Evolutionary conservation across 331 rosid species (phyloP).

Genomic region (Quercus phellos): DNA sequence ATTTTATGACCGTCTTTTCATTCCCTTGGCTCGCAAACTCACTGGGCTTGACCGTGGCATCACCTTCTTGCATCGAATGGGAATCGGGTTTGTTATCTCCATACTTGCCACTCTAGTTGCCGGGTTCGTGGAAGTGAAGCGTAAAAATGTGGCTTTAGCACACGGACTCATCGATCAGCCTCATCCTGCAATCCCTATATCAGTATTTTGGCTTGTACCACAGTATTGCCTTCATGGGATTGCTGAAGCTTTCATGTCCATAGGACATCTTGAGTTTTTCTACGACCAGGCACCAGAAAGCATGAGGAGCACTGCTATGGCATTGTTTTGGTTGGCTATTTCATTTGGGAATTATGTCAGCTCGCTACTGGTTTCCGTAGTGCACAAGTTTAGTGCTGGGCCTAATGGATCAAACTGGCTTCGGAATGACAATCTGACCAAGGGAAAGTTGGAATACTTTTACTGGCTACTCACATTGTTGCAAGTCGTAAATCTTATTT

Average conservation of each 20-base stretch:
- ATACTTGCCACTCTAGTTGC: conserved; percentile 64
- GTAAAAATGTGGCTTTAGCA: conserved; percentile 46
- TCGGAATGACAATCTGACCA: conserved; percentile 56
- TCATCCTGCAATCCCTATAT: conserved; percentile 48
- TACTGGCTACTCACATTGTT: conserved; percentile 75
- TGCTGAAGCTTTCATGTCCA: conserved; percentile 96
- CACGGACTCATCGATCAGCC: conserved; percentile 47
- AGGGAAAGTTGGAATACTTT: conserved; percentile 78
- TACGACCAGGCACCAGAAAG: conserved; percentile 94
- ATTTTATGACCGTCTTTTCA: conserved; percentile 63
- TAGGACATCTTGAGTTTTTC: conserved; percentile 88
- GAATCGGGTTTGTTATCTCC: conserved; percentile 75
- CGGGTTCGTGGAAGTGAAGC: conserved; percentile 63
- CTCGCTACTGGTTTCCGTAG: conserved; percentile 56
- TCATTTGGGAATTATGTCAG: conserved; percentile 71
- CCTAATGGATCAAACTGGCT: conserved; percentile 84
- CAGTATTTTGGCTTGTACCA: conserved; percentile 82
- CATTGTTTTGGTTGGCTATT: conserved; percentile 75
- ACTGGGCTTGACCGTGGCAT: conserved; percentile 89
- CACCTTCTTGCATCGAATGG: conserved; percentile 76
- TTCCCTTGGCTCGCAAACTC: conserved; percentile 52
- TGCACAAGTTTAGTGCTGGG: conserved; percentile 57
- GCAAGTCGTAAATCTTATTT: conserved; percentile 57
- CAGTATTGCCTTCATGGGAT: conserved; percentile 88
- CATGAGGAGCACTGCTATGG: conserved; percentile 86